Conservation (phyloP, 495 filamentous ascomycete genomes). For the Thozetella sp. region DNA sequence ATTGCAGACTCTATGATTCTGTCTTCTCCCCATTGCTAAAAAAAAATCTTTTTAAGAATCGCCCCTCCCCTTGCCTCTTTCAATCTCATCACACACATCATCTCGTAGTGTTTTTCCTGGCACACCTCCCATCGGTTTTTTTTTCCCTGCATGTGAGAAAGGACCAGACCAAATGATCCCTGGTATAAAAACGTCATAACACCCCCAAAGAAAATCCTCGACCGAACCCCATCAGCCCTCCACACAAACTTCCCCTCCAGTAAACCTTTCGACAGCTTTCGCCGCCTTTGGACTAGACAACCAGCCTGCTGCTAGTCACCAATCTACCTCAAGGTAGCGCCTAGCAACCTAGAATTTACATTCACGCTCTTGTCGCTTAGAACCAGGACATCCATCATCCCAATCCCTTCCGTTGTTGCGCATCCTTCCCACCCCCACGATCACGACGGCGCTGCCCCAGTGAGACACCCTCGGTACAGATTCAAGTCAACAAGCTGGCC, state of each 20-base stretch:
- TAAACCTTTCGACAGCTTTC: not conserved
- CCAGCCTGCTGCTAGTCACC: no score
- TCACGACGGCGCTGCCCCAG: slow-evolving; percentile 8
- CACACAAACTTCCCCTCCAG: not conserved
- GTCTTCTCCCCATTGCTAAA: no score
- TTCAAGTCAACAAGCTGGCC: slow-evolving; percentile 90
- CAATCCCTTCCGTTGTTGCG: no score
- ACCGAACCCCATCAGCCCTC: not conserved
- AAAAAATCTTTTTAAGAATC: no score
- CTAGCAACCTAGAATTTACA: no score
- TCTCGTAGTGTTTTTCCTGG: not conserved
- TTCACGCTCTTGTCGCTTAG: no score
- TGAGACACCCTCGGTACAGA: slow-evolving; percentile 3
- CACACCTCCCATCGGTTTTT: no score
- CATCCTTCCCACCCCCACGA: not conserved
- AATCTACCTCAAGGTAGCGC: no score
- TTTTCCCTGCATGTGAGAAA: not conserved
- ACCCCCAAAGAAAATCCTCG: not conserved
- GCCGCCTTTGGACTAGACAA: no score
- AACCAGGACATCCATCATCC: no score
- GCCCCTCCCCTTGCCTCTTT: no score
- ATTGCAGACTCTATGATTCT: no score
- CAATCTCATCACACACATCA: slow-evolving; percentile 4
- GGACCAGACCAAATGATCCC: not conserved
- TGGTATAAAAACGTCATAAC: not conserved